A percentile compares a stretch with the other conserved stretches of the same genome.
Evolutionary conservation across 352 stramenopile species (phyloP).

Genomic region (Phytophthora citrophthora): DNA sequence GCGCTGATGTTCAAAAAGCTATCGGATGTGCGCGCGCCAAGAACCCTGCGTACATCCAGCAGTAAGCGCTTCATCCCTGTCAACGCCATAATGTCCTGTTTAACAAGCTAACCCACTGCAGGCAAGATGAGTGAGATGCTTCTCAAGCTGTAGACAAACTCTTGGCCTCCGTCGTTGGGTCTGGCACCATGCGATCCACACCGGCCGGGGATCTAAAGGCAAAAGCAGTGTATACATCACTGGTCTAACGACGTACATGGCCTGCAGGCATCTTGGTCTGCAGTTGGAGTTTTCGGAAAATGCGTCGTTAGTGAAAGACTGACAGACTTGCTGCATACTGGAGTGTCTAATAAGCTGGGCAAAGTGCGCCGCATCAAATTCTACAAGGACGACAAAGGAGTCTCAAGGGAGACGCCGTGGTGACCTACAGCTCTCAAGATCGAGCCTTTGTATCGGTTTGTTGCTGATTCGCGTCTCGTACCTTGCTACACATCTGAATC

Average conservation of each 20-base stretch:
- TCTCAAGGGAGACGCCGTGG: slow-evolving; percentile 83
- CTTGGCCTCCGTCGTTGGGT: slow-evolving; percentile 25
- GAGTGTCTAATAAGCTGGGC: slow-evolving; percentile 68
- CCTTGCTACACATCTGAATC: slow-evolving; percentile 58
- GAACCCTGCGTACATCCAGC: too few species aligned
- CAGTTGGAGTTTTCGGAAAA: background rate
- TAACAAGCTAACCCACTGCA: slow-evolving; percentile 16
- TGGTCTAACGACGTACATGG: slow-evolving; percentile 81
- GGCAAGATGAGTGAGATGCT: slow-evolving; percentile 58
- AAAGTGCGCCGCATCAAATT: slow-evolving; percentile 89
- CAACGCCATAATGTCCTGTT: background rate
- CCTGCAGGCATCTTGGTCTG: slow-evolving; percentile 81
- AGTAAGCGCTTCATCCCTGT: slow-evolving; percentile 20
- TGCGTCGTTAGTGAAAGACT: background rate
- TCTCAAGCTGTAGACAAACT: slow-evolving; percentile 51
- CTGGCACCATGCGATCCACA: background rate
- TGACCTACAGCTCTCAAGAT: slow-evolving; percentile 64
- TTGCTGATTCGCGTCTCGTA: slow-evolving; percentile 40
- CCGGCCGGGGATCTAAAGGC: slow-evolving; percentile 28
- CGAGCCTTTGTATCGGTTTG: slow-evolving; percentile 2
- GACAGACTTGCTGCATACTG: slow-evolving; percentile 1
- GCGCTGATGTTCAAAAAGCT: too few species aligned
- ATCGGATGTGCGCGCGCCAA: slow-evolving; percentile 66
- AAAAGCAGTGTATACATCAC: slow-evolving; percentile 85
- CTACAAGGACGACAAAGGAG: slow-evolving; percentile 81